Conservation (phyloP, 108 stramenopile genomes). For the Conticribra weissflogii region DNA sequence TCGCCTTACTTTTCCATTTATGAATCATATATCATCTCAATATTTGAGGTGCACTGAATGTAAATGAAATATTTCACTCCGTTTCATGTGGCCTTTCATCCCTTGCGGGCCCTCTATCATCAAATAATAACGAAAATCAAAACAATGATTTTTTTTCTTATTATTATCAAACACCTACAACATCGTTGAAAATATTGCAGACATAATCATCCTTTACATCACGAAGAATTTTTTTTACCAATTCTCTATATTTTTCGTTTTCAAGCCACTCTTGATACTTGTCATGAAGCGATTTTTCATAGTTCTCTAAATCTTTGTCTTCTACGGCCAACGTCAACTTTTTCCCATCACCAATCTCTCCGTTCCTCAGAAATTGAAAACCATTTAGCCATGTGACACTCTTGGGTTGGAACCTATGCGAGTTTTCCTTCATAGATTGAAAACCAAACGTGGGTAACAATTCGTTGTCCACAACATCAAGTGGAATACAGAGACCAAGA, state of each 20-base stretch:
- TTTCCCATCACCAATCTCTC: slow-evolving; percentile 41
- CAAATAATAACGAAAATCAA: too few species aligned
- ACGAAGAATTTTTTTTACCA: slow-evolving; percentile 6
- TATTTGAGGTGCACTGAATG: too few species aligned
- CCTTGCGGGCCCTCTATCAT: too few species aligned
- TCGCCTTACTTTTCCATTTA: too few species aligned
- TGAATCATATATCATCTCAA: too few species aligned
- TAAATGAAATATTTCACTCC: too few species aligned
- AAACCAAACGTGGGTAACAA: slow-evolving; percentile 46
- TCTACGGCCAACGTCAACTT: slow-evolving; percentile 7
- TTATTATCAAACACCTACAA: background rate
- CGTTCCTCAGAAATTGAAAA: slow-evolving; percentile 51
- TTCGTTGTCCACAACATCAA: slow-evolving; percentile 22
- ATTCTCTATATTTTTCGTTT: slow-evolving; percentile 20
- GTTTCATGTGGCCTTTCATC: too few species aligned
- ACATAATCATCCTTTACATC: background rate
- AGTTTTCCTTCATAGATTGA: slow-evolving; percentile 42
- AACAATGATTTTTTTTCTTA: background rate
- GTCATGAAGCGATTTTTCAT: background rate
- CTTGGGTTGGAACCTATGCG: slow-evolving; percentile 42
- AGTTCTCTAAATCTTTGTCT: background rate
- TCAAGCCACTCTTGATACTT: slow-evolving; percentile 33
- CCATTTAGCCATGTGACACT: slow-evolving; percentile 49
- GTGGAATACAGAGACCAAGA: slow-evolving; percentile 34
- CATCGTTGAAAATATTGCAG: background rate